Percentiles rank a stretch among this genome's conserved stretches.
These are phyloP conservation scores for Pulveroboletus sp. DNA, from an alignment of 768 basidiomycete genomes.

Conservation along the genomic window DNA sequence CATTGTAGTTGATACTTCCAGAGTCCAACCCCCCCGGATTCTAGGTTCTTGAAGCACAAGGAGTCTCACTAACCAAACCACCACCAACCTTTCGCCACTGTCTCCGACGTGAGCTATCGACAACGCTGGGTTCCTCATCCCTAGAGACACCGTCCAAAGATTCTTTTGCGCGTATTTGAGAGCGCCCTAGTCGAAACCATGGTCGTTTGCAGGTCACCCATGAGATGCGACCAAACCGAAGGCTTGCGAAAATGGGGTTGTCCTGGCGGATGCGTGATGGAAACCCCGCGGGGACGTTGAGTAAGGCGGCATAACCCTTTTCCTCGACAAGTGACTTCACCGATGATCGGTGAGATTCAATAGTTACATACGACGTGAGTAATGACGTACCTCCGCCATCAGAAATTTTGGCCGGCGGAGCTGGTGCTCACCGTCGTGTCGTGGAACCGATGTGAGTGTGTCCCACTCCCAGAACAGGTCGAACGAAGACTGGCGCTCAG, in stretches of 20 bases:
- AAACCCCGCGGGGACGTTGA: neutral
- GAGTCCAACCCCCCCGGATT: no score
- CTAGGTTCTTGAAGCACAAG: neutral
- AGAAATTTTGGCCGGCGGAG: neutral
- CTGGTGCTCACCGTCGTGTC: neutral
- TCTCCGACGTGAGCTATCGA: neutral
- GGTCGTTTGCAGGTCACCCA: neutral
- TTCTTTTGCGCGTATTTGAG: neutral
- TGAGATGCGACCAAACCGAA: neutral
- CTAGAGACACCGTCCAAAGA: neutral
- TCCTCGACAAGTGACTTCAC: no score
- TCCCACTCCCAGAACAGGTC: slow-evolving; percentile 38
- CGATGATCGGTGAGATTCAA: neutral
- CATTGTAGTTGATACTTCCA: no score
- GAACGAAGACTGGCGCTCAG: slow-evolving; percentile 30
- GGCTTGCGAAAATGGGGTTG: neutral
- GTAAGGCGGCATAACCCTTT: neutral
- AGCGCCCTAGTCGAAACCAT: neutral
- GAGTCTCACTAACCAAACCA: neutral
- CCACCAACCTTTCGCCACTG: neutral
- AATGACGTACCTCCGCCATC: slow-evolving; percentile 9
- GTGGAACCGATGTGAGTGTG: slow-evolving; percentile 25
- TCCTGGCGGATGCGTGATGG: neutral
- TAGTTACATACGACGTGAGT: neutral
- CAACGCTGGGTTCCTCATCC: neutral